These are phyloP conservation scores for Dryadomyces quercus-mongolicae DNA, from an alignment of 2,329 filamentous ascomycete species.

Conservation along the genomic window DNA sequence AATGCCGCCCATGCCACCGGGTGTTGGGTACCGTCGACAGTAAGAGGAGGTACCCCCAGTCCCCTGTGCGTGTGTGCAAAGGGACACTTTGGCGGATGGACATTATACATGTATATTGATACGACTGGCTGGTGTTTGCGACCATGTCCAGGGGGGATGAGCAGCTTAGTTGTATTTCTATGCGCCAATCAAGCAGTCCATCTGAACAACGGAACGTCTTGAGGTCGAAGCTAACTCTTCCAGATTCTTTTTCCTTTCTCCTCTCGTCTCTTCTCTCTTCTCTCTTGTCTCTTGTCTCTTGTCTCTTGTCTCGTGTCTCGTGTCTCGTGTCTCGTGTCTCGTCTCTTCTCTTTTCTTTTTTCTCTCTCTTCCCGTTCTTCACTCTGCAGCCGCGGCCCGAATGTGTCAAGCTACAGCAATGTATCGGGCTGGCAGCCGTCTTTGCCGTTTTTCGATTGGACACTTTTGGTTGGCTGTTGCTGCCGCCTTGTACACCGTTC, in stretches of 20 bases:
- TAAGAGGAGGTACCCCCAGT: conserved; percentile 7
- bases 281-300: not conserved
- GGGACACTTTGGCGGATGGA: not conserved
- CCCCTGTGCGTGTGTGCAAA: too few species aligned
- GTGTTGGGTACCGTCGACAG: conserved; percentile 9
- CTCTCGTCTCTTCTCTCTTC: not conserved
- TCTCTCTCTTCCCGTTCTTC: not conserved
- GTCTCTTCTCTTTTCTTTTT: not conserved
- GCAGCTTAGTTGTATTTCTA: not conserved
- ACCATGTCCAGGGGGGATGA: too few species aligned
- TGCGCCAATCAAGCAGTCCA: not conserved
- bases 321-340: not conserved
- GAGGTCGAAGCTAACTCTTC: not conserved
- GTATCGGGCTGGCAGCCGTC: too few species aligned
- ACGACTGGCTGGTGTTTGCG: not conserved
- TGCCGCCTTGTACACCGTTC: too few species aligned
- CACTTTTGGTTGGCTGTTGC: too few species aligned
- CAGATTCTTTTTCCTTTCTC: not conserved
- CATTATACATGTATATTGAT: not conserved
- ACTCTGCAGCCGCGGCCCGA: too few species aligned
- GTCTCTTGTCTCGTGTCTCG: not conserved
- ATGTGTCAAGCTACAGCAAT: too few species aligned
- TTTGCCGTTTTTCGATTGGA: too few species aligned
- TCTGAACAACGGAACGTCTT: not conserved
- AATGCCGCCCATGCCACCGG: conserved; percentile 15